Evolutionary conservation across 169 alveolate species (phyloP).

Genomic region (Eimeria falciformis): DNA sequence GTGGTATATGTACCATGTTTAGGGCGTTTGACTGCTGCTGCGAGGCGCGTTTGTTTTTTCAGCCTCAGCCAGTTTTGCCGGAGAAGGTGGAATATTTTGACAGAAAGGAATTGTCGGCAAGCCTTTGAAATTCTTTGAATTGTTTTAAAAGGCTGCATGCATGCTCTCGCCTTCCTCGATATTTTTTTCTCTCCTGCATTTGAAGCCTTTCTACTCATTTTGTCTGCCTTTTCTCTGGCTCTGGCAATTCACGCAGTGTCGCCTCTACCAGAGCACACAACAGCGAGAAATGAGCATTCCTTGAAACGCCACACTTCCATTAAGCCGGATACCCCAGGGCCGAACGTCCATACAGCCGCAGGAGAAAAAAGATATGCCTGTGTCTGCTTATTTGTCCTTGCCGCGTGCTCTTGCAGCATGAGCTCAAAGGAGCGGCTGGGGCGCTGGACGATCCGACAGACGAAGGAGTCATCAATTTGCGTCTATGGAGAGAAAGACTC

Average conservation of each 20-base stretch:
- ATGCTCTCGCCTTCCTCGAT: neutral
- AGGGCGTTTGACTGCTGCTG: no score
- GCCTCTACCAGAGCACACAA: neutral
- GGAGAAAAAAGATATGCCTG: neutral
- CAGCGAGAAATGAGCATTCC: neutral
- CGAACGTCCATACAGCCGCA: neutral
- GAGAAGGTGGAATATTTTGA: constrained; percentile 69
- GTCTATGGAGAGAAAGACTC: constrained; percentile 89
- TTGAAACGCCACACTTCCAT: no score
- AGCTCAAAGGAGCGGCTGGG: constrained; percentile 82
- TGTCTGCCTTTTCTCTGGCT: neutral
- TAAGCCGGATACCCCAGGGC: no score
- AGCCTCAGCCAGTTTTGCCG: constrained; percentile 78
- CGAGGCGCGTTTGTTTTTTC: neutral
- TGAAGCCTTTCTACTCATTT: neutral
- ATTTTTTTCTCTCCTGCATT: neutral
- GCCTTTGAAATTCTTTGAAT: no score
- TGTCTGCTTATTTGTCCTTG: neutral
- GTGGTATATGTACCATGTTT: no score
- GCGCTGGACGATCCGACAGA: constrained; percentile 89
- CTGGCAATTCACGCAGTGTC: neutral
- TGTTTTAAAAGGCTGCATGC: neutral
- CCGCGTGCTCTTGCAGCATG: constrained; percentile 18
- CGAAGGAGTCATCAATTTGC: constrained; percentile 81
- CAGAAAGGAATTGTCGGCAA: constrained; percentile 35